Evolutionary conservation across 2,329 filamentous ascomycete genomes (phyloP).

Genomic region (Beauveria sp.): DNA sequence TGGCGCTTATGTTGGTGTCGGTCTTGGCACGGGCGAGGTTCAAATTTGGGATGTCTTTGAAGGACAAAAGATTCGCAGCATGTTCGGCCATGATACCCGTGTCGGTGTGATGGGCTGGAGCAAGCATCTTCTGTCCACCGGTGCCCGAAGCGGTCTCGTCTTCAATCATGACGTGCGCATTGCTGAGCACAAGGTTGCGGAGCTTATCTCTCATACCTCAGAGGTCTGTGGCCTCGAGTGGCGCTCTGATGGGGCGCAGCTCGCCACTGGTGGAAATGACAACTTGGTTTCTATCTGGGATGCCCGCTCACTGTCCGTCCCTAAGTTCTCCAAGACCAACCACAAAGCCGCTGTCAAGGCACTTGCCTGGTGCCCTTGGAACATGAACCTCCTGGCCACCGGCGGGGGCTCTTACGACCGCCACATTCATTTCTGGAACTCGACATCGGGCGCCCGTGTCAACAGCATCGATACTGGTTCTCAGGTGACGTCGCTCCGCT

Average conservation of each 20-base stretch:
- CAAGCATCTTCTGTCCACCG: conserved; percentile 94
- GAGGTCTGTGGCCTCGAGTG: conserved; percentile 98
- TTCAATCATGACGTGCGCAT: conserved; percentile 99
- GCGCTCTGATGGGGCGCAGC: conserved; percentile 91
- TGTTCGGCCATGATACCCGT: conserved; percentile 94
- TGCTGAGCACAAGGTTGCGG: conserved; percentile 94
- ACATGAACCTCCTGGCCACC: conserved; percentile 91
- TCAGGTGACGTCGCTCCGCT: conserved; percentile 91
- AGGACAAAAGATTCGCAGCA: conserved; percentile 89
- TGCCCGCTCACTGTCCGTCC: conserved; percentile 81
- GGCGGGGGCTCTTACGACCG: conserved; percentile 94
- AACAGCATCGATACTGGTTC: conserved; percentile 99
- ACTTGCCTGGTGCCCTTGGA: conserved; percentile 97
- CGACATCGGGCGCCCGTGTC: conserved; percentile 89
- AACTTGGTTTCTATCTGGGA: conserved; percentile 99
- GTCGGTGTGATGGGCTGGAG: conserved; percentile 99
- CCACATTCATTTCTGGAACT: conserved; percentile 99
- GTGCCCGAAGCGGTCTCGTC: conserved; percentile 87
- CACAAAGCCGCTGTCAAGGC: conserved; percentile 98
- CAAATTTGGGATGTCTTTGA: conserved; percentile 99
- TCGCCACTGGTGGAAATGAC: conserved; percentile 96
- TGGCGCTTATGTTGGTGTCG: conserved; percentile 91
- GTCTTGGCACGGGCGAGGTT: conserved; percentile 89
- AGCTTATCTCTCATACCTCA: conserved; percentile 93
- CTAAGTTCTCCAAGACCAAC: conserved; percentile 99